Conservation (phyloP, 2,329 filamentous ascomycete species). For the Botrytis fabae region DNA sequence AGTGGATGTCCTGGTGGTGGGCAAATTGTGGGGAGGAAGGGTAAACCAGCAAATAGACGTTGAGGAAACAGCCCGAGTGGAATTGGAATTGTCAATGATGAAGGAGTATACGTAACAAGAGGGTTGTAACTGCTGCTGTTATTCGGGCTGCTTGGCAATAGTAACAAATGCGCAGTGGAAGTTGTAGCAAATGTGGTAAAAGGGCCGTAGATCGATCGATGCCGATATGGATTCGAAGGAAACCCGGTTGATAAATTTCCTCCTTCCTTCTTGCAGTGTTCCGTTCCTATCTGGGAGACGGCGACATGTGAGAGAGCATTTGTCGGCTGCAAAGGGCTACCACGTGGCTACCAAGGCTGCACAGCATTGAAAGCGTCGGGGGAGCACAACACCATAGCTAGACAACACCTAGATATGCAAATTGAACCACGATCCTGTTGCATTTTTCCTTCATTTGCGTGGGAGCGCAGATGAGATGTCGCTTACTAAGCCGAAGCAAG, state of each 20-base stretch:
- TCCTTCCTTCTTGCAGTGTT: not conserved
- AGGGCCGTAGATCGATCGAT: not conserved
- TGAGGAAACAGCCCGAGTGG: not conserved
- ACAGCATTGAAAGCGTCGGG: no score
- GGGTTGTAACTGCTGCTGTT: not conserved
- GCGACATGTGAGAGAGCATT: not conserved
- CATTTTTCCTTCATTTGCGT: not conserved
- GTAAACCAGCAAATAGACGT: not conserved
- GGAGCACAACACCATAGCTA: not conserved
- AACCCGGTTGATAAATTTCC: not conserved
- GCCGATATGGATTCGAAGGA: not conserved
- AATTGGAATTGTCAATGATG: not conserved
- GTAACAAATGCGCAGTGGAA: not conserved
- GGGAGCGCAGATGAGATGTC: not conserved
- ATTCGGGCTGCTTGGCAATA: not conserved
- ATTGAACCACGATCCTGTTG: not conserved
- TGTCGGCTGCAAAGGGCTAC: not conserved
- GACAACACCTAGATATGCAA: not conserved
- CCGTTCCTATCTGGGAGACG: not conserved
- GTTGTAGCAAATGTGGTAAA: not conserved
- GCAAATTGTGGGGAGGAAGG: not conserved
- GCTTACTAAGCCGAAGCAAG: not conserved
- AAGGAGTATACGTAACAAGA: constrained; percentile 12
- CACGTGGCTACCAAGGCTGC: no score
- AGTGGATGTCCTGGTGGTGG: not conserved